Evolutionary conservation across 176 grass and related monocot species (phyloP).

Genomic region (Metroxylon sagu): DNA sequence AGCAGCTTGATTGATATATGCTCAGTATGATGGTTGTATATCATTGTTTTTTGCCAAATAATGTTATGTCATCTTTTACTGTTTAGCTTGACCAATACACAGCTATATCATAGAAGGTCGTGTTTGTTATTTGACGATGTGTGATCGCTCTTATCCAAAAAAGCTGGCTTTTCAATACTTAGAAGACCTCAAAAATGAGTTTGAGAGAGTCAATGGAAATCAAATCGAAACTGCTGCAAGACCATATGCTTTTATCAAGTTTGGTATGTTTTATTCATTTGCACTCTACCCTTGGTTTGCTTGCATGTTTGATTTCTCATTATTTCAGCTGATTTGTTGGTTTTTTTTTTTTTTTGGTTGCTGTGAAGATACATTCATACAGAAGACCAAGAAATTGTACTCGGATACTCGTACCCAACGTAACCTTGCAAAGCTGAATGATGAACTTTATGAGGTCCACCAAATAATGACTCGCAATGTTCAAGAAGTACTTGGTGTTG

Average conservation of each 20-base stretch:
- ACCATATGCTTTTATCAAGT: slow-evolving; percentile 96
- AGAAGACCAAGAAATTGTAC: slow-evolving; percentile 92
- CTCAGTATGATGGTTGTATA: too few relatives aligned
- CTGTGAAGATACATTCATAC: slow-evolving; percentile 81
- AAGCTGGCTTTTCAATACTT: slow-evolving; percentile 96
- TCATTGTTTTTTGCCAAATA: too few relatives aligned
- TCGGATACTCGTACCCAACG: slow-evolving; percentile 87
- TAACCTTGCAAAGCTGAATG: slow-evolving; percentile 83
- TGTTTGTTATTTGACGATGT: slow-evolving; percentile 97
- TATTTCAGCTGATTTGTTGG: slow-evolving; percentile 10
- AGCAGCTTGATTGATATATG: too few relatives aligned
- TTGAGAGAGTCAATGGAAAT: slow-evolving; percentile 77
- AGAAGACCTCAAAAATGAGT: slow-evolving; percentile 97
- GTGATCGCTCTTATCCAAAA: slow-evolving; percentile 91
- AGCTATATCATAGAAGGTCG: slow-evolving; percentile 92
- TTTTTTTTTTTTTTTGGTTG: background rate
- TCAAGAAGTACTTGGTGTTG: slow-evolving; percentile 95
- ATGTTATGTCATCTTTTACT: background rate
- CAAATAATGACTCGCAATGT: slow-evolving; percentile 97
- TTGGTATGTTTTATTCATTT: slow-evolving; percentile 35
- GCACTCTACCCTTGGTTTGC: background rate
- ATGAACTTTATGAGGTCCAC: slow-evolving; percentile 93
- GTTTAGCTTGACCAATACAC: slow-evolving; percentile 25
- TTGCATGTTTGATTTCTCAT: slow-evolving; percentile 5
- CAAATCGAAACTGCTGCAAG: slow-evolving; percentile 96